Percentiles rank a stretch among this genome's conserved stretches.
phyloP scores from a whole-genome alignment of 805 yeast genomes.

The Starmerella etchellsii region DNA sequence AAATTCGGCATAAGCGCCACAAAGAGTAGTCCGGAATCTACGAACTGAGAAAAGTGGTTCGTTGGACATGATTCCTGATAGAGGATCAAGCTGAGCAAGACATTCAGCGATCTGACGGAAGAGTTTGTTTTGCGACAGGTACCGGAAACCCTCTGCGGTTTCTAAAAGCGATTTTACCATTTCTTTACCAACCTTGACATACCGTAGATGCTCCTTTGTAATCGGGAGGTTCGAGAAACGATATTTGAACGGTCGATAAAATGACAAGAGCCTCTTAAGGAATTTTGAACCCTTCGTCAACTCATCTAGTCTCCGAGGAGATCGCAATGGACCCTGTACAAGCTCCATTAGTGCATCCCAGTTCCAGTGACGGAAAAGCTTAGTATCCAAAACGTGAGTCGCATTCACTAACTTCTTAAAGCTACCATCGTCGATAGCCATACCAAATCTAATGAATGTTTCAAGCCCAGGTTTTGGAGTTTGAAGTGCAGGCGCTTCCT shows the following conservation, averaged over 20 bases:
- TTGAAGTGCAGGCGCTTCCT: not conserved
- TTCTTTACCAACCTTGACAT: slow-evolving; percentile 61
- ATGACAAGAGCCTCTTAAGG: slow-evolving; percentile 68
- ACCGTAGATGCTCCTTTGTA: slow-evolving; percentile 39
- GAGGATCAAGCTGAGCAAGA: slow-evolving; percentile 70
- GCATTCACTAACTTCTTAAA: slow-evolving; percentile 53
- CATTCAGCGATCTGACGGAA: slow-evolving; percentile 83
- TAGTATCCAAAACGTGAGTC: slow-evolving; percentile 62
- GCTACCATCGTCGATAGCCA: slow-evolving; percentile 47
- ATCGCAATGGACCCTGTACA: slow-evolving; percentile 72
- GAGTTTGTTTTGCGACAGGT: slow-evolving; percentile 51
- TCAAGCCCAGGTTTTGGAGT: slow-evolving; percentile 5
- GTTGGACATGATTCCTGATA: slow-evolving; percentile 55
- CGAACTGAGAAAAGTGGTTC: slow-evolving; percentile 61
- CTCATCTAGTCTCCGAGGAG: slow-evolving; percentile 64
- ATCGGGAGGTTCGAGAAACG: slow-evolving; percentile 49
- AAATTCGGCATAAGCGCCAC: slow-evolving; percentile 65
- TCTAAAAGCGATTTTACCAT: slow-evolving; percentile 53
- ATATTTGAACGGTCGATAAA: slow-evolving; percentile 82
- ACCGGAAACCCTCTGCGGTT: slow-evolving; percentile 52
- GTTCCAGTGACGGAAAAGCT: slow-evolving; percentile 74
- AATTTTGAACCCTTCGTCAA: slow-evolving; percentile 68
- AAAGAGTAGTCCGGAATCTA: slow-evolving; percentile 49
- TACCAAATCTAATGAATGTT: slow-evolving; percentile 26
- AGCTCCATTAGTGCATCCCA: slow-evolving; percentile 63